Evolutionary conservation across 192 early-diverging fungal genomes (phyloP).

Genomic region (Endogone sp.): DNA sequence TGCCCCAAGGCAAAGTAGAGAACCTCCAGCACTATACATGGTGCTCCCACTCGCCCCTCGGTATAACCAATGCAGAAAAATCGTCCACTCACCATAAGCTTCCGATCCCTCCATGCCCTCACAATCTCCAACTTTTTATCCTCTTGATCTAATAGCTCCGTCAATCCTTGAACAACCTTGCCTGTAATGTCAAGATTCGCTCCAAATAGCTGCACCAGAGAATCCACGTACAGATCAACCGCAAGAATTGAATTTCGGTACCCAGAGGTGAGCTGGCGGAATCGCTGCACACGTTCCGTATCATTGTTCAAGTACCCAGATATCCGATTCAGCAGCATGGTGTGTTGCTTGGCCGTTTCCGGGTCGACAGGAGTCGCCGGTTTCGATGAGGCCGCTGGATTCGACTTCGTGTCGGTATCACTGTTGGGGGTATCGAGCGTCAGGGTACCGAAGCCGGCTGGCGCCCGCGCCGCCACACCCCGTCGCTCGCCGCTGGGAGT

Average conservation of each 20-base stretch:
- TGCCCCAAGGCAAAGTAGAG: background rate
- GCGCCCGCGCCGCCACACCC: slow-evolving; percentile 11
- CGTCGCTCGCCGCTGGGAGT: background rate
- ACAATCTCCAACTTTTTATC: slow-evolving; percentile 57
- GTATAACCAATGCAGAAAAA: background rate
- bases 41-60: no score
- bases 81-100: slow-evolving; percentile 38
- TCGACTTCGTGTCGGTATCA: background rate
- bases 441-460: background rate
- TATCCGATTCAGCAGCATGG: slow-evolving; percentile 35
- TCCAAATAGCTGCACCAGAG: slow-evolving; percentile 30
- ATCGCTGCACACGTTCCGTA: slow-evolving; percentile 35
- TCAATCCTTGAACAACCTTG: slow-evolving; percentile 47
- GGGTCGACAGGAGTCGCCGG: background rate
- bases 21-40: no score
- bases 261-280: slow-evolving; percentile 42
- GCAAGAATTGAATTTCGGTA: slow-evolving; percentile 40
- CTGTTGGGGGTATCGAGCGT: background rate
- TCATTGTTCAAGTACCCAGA: slow-evolving; percentile 23
- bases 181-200: slow-evolving; percentile 32
- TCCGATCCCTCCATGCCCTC: slow-evolving; percentile 62
- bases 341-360: slow-evolving; percentile 26
- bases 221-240: slow-evolving; percentile 36
- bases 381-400: background rate
- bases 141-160: slow-evolving; percentile 43